phyloP scores from a whole-genome alignment of 768 basidiomycete genomes.

The Melanogaster broomeanus region DNA sequence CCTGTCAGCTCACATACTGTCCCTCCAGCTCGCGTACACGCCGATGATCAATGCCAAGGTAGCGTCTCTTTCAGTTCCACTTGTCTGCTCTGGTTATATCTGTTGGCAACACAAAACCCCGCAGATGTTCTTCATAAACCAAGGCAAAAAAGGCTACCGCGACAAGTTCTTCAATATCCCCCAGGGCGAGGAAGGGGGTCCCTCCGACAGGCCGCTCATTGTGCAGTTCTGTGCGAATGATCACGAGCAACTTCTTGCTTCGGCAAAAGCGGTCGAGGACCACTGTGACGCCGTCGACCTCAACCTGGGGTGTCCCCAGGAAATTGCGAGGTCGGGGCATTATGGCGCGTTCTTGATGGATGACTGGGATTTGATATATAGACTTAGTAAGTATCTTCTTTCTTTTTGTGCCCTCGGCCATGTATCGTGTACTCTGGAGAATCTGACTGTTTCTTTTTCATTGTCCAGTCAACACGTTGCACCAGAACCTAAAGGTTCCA shows the following conservation, averaged over 20 bases:
- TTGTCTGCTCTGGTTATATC: too few species aligned
- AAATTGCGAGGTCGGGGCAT: conserved; percentile 83
- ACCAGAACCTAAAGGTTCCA: conserved; percentile 82
- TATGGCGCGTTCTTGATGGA: conserved; percentile 95
- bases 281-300: conserved; percentile 94
- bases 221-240: conserved; percentile 96
- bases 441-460: background rate
- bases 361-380: conserved; percentile 88
- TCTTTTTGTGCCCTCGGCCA: background rate
- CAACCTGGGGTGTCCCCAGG: conserved; percentile 94
- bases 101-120: too few species aligned
- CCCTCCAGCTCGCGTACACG: conserved; percentile 77
- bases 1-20: background rate
- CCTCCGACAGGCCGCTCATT: conserved; percentile 78
- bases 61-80: background rate
- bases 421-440: background rate
- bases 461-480: conserved; percentile 76
- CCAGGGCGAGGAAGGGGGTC: conserved; percentile 80
- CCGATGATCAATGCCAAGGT: conserved; percentile 98
- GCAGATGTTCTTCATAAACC: conserved; percentile 59
- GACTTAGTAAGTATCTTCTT: conserved; percentile 56
- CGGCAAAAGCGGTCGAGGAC: conserved; percentile 74
- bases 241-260: conserved; percentile 70
- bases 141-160: conserved; percentile 45
- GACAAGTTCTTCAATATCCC: conserved; percentile 68